Evolutionary conservation across 352 stramenopile genomes (phyloP).

Genomic region (Globisporangium takayamanum): DNA sequence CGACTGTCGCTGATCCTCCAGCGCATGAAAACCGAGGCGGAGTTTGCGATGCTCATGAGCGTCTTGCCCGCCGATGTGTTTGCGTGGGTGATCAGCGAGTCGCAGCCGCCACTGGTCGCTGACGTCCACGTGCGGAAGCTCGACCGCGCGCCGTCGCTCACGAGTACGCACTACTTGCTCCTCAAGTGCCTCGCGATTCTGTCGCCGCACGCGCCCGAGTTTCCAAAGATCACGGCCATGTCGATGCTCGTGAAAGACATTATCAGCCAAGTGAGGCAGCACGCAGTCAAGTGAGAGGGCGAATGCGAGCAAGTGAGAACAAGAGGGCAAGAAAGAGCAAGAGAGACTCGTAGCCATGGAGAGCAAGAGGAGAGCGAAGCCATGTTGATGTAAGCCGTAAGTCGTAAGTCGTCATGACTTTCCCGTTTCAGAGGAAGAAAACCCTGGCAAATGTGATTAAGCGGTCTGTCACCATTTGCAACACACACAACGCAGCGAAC

Average conservation of each 20-base stretch:
- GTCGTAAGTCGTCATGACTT: background rate
- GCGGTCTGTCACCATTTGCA: background rate
- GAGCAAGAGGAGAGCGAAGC: too few relatives aligned
- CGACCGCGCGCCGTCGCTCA: constrained; percentile 68
- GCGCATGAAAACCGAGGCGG: constrained; percentile 67
- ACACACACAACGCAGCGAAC: background rate
- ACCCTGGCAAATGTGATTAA: background rate
- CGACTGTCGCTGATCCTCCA: constrained; percentile 64
- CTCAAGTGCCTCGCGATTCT: constrained; percentile 57
- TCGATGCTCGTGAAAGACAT: constrained; percentile 79
- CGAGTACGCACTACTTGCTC: constrained; percentile 64
- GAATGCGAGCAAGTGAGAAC: background rate
- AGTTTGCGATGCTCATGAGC: constrained; percentile 80
- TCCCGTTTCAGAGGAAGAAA: background rate
- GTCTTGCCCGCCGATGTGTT: constrained; percentile 74
- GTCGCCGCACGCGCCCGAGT: constrained; percentile 36
- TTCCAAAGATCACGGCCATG: constrained; percentile 70
- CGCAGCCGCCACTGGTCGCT: constrained; percentile 40
- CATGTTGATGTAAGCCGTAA: background rate
- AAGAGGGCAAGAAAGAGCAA: too few relatives aligned
- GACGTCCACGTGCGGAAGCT: constrained; percentile 59
- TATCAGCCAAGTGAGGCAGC: constrained; percentile 59
- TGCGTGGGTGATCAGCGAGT: constrained; percentile 59
- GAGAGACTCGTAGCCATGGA: too few relatives aligned
- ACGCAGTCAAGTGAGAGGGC: constrained; percentile 2